Conservation (phyloP, 805 yeast genomes). For the Scheffersomyces lignosus region DNA sequence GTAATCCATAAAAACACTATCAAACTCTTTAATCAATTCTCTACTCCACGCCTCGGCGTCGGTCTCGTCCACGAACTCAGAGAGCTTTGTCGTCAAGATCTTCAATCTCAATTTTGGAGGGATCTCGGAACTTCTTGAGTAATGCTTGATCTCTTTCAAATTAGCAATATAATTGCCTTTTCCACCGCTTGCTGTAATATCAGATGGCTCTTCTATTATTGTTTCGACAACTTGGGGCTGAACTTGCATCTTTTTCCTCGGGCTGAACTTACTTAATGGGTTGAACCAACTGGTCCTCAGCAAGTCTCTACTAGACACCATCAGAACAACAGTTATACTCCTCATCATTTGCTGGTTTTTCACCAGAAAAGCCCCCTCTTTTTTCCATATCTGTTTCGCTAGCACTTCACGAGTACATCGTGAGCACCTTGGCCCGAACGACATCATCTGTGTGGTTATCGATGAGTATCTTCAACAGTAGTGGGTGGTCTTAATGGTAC, state of each 20-base stretch:
- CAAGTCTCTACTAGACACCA: no score
- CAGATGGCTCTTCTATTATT: neutral
- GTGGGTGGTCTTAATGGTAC: no score
- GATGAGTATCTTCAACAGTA: no score
- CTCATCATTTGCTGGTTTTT: no score
- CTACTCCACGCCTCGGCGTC: slow-evolving; percentile 4
- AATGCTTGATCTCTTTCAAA: slow-evolving; percentile 21
- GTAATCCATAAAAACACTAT: slow-evolving; percentile 16
- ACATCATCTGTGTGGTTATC: no score
- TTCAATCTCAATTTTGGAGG: slow-evolving; percentile 16
- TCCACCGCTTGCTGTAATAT: neutral
- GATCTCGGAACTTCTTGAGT: slow-evolving; percentile 26
- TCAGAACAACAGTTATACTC: no score
- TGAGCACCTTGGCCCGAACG: no score
- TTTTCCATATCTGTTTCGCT: no score
- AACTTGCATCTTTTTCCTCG: neutral
- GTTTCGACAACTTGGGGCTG: no score
- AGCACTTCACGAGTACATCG: no score
- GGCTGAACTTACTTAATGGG: slow-evolving; percentile 16
- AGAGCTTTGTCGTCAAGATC: slow-evolving; percentile 19
- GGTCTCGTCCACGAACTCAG: slow-evolving; percentile 12
- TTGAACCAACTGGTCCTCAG: slow-evolving; percentile 13
- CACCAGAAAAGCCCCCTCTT: no score
- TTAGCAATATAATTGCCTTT: neutral
- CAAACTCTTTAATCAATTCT: slow-evolving; percentile 14